Evolutionary conservation across 1,284 basidiomycete species (phyloP).

Genomic region (Leucoagaricus sp.): DNA sequence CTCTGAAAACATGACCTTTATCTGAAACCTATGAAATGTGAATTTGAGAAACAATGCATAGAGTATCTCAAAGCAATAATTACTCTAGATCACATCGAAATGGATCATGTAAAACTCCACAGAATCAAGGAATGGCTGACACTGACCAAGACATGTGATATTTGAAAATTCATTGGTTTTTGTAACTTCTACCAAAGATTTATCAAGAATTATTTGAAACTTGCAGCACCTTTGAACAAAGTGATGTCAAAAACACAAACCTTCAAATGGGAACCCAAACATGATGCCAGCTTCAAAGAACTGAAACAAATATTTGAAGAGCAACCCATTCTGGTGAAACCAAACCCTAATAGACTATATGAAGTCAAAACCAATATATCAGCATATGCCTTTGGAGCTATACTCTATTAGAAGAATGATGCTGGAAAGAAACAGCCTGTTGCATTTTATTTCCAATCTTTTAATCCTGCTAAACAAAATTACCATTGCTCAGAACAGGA

Average conservation of each 20-base stretch:
- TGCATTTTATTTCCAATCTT: slow-evolving; percentile 28
- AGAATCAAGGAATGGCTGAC: neutral
- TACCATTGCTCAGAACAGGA: slow-evolving; percentile 46
- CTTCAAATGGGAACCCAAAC: too few relatives aligned
- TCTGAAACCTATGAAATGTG: too few relatives aligned
- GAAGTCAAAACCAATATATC: slow-evolving; percentile 28
- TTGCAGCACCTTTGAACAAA: neutral
- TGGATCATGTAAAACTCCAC: neutral
- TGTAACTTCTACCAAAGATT: neutral
- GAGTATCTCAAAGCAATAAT: neutral
- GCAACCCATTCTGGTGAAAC: slow-evolving; percentile 23
- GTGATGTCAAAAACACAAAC: neutral
- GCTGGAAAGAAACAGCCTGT: slow-evolving; percentile 28
- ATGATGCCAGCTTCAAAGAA: too few relatives aligned
- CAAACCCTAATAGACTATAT: slow-evolving; percentile 16
- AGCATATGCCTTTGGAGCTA: slow-evolving; percentile 26
- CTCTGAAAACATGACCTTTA: too few relatives aligned
- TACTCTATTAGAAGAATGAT: slow-evolving; percentile 26
- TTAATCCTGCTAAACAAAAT: slow-evolving; percentile 36
- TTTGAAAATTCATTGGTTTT: too few relatives aligned
- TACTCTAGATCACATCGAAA: neutral
- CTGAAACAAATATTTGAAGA: slow-evolving; percentile 20
- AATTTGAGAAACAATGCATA: neutral
- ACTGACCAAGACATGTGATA: neutral
- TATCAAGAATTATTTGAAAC: neutral